Base-by-base conservation (phyloP, 441 rosid genomes). In the Cnidoscolus chayamansa region DNA sequence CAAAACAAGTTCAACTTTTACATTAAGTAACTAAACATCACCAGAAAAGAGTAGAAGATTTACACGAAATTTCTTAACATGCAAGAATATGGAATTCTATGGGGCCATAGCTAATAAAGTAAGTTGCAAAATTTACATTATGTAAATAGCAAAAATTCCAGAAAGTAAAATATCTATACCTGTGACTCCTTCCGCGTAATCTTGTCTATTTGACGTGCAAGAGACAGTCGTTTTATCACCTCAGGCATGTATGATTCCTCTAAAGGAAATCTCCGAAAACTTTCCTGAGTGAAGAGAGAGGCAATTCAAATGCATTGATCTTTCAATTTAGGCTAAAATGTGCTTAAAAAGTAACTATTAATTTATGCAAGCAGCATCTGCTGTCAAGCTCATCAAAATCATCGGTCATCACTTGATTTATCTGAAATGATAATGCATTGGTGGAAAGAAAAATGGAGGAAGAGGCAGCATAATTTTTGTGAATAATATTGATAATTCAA, bases 171-270 rank as follows among this genome's bases (percentile, higher is more conserved):
- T 40, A 59, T 61, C 55, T 37, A 75, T 79, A 91, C 98, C 97
- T 94, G 94, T 15, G 97, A 90, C 43, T 88, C 93, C 80, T 88
- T 93, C 32, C 93, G 85, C 48, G 74, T 77, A 70, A 91, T 90
- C 70, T 91, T 85, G 83, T 90, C 95, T 25, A 95, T 91, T 82
- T 95, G 99, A 71, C 95, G 91, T 43, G 98, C 98, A 77, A 91
- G 89, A 80, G 96, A 95, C 72, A 95, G 37, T 35, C 94, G 85
- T 74, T 86, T 91, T 89, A 78, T 85, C 82, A 95, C 93, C 82
- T 89, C 97, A 30, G 90, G 90, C 91, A 95, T 83, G 86, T 91
- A 91, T n/a, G 96, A 85, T 77, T 74, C 88, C 76, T 90, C 98
- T 55, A 95, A 70, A 62, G 99, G 99, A 86, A 95, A 95, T 73